Evolutionary conservation across 75 land plant genomes (phyloP).

Genomic region (Adiantum capillusveneris): DNA sequence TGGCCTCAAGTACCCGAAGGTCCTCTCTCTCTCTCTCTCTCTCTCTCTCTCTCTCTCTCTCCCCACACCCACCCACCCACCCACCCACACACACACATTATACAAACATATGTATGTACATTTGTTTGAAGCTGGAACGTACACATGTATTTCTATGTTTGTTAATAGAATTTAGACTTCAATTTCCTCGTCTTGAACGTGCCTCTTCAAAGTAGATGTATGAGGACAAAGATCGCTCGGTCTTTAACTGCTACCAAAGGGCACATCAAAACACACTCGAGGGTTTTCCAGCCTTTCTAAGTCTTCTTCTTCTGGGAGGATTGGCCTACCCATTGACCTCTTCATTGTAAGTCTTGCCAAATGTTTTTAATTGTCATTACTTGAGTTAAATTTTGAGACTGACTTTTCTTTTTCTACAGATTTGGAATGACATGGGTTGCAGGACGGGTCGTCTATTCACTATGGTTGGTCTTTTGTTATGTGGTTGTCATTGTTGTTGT

Average conservation of each 20-base stretch:
- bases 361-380: background rate
- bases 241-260: conserved; percentile 40
- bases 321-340: conserved; percentile 32
- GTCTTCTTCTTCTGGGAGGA: conserved; percentile 20
- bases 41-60: no score
- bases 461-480: conserved; percentile 16
- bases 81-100: background rate
- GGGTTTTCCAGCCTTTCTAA: conserved; percentile 26
- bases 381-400: background rate
- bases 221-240: conserved; percentile 30
- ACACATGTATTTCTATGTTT: background rate
- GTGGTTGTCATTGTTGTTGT: no score
- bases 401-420: conserved; percentile 6
- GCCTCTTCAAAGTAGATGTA: conserved; percentile 23
- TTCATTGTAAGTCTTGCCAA: conserved; percentile 21
- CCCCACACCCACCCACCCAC: background rate
- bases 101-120: background rate
- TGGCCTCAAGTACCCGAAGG: conserved; percentile 36
- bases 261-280: conserved; percentile 41
- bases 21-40: background rate
- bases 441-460: conserved; percentile 25
- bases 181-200: no score
- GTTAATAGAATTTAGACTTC: no score
- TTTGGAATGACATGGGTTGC: conserved; percentile 24
- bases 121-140: background rate